Conservation (phyloP, 2,329 filamentous ascomycete species). For the Cladosporium sp. region DNA sequence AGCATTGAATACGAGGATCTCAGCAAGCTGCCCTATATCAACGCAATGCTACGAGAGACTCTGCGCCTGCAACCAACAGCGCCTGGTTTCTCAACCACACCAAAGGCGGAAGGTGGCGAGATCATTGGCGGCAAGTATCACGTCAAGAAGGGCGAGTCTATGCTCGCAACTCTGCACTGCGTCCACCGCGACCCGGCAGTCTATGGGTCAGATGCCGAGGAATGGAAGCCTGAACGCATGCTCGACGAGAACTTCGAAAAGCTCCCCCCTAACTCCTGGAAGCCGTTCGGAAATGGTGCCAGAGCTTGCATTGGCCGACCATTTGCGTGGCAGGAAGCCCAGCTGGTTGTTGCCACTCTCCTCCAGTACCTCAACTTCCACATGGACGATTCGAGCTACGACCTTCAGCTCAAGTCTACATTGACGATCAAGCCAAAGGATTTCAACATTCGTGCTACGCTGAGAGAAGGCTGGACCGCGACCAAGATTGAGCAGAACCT, state of each 20-base stretch:
- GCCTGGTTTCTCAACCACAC: constrained; percentile 51
- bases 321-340: constrained; percentile 69
- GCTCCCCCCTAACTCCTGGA: constrained; percentile 31
- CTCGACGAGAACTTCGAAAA: constrained; percentile 61
- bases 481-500: constrained; percentile 39
- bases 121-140: constrained; percentile 60
- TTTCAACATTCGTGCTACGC: constrained; percentile 57
- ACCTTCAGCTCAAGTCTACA: constrained; percentile 52
- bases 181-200: constrained; percentile 61
- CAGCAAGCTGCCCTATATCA: constrained; percentile 61
- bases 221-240: constrained; percentile 70
- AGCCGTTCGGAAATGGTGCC: constrained; percentile 68
- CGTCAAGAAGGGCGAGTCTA: constrained; percentile 49
- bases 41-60: constrained; percentile 63
- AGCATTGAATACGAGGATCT: constrained; percentile 59
- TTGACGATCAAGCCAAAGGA: constrained; percentile 62
- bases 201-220: constrained; percentile 60
- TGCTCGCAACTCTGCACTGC: constrained; percentile 49
- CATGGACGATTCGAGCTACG: constrained; percentile 58
- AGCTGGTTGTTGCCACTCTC: constrained; percentile 59
- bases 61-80: constrained; percentile 58
- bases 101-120: constrained; percentile 45
- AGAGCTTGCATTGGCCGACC: constrained; percentile 68
- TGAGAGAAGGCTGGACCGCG: constrained; percentile 49
- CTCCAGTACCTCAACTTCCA: constrained; percentile 69